A percentile compares a stretch with the other conserved stretches of the same genome.
These are phyloP conservation scores for Drechslerella coelobrocha DNA, from an alignment of 2,329 filamentous ascomycete species.

Conservation along the genomic window DNA sequence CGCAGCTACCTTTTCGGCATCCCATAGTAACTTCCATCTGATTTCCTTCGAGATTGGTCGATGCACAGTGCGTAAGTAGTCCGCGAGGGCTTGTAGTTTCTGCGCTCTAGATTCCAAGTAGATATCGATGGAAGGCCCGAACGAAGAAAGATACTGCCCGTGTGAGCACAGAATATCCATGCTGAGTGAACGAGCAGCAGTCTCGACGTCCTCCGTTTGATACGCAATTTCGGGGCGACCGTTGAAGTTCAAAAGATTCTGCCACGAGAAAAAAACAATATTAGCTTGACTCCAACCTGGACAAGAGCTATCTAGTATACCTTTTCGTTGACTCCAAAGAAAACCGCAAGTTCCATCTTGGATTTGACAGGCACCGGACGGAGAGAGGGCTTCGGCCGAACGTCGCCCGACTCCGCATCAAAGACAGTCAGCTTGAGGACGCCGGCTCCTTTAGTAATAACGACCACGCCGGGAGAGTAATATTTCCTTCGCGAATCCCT, in stretches of 20 bases:
- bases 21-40: conserved; percentile 82
- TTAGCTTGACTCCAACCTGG: not conserved
- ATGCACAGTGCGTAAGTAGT: conserved; percentile 72
- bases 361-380: conserved; percentile 76
- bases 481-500: conserved; percentile 47
- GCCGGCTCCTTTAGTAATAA: conserved; percentile 70
- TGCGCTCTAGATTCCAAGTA: conserved; percentile 76
- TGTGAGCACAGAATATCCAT: conserved; percentile 79
- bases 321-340: conserved; percentile 80
- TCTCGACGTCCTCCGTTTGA: conserved; percentile 71
- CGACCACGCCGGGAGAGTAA: conserved; percentile 64
- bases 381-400: conserved; percentile 37
- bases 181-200: conserved; percentile 80
- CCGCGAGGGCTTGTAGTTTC: conserved; percentile 77
- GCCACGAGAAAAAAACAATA: conserved; percentile 6
- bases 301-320: conserved; percentile 28
- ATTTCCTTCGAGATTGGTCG: conserved; percentile 70
- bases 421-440: conserved; percentile 64
- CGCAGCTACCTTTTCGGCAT: conserved; percentile 87
- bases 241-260: conserved; percentile 84
- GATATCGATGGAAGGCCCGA: conserved; percentile 78
- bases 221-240: conserved; percentile 72
- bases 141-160: conserved; percentile 74
- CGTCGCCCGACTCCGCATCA: conserved; percentile 56
- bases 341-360: conserved; percentile 92